phyloP scores from a whole-genome alignment of 345 rosid genomes.

The Microcos paniculata region DNA sequence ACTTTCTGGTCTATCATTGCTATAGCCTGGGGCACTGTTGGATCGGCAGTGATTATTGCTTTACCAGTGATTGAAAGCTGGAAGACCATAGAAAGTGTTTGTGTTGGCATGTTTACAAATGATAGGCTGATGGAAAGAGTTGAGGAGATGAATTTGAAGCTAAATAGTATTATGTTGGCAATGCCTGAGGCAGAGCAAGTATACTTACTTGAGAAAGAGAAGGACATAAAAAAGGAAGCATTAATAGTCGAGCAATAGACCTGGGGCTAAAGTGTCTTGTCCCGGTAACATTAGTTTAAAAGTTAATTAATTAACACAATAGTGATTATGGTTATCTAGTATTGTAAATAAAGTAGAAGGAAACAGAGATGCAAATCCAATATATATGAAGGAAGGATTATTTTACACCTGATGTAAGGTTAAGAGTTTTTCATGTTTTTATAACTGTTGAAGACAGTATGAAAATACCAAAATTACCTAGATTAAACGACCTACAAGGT shows the following conservation, averaged over 20 bases:
- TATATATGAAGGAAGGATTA: too few species aligned
- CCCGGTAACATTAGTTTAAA: too few species aligned
- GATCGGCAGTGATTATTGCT: conserved; percentile 63
- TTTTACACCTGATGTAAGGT: too few species aligned
- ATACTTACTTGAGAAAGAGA: conserved; percentile 59
- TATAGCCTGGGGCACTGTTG: conserved; percentile 85
- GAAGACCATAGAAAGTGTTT: conserved; percentile 60
- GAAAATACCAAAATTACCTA: too few species aligned
- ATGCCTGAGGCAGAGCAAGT: conserved; percentile 69
- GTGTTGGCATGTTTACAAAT: conserved; percentile 75
- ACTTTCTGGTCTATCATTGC: conserved; percentile 87
- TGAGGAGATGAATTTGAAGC: conserved; percentile 56
- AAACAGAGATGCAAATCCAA: too few species aligned
- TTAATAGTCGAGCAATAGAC: conserved; percentile 24
- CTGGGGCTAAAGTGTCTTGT: too few species aligned
- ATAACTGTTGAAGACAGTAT: too few species aligned
- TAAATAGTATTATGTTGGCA: conserved; percentile 50
- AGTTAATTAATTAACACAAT: too few species aligned
- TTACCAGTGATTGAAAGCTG: conserved; percentile 78
- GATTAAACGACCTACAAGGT: too few species aligned
- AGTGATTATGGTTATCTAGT: too few species aligned
- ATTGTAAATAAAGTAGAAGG: too few species aligned
- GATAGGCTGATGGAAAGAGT: conserved; percentile 62
- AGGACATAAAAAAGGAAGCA: conserved; percentile 35
- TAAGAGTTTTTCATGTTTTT: too few species aligned